Percentiles rank a stretch among this genome's conserved stretches.
Evolutionary conservation across 768 basidiomycete species (phyloP).

Genomic region (Pleurotus citrinopileatus): DNA sequence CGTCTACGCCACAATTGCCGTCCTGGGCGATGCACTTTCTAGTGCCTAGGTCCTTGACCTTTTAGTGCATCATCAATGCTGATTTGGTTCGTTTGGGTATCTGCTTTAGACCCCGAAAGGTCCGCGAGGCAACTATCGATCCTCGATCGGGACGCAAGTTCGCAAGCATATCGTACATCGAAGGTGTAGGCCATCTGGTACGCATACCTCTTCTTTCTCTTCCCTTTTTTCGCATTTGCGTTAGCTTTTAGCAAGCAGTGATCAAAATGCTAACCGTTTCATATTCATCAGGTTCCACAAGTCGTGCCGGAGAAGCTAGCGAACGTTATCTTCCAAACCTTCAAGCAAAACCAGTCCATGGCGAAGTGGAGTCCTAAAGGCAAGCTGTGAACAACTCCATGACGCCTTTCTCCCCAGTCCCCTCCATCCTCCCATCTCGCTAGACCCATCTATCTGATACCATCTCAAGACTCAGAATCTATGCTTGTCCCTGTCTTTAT

Average conservation of each 20-base stretch:
- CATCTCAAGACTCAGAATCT: too few species aligned
- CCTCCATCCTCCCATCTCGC: too few species aligned
- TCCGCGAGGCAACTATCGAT: constrained; percentile 33
- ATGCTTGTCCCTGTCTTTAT: too few species aligned
- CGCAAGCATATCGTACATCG: constrained; percentile 27
- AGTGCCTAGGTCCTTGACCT: too few species aligned
- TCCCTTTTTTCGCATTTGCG: too few species aligned
- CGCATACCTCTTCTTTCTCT: neutral
- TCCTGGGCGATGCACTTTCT: neutral
- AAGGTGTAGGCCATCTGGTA: constrained; percentile 31
- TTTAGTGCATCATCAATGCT: too few species aligned
- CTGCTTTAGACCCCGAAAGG: constrained; percentile 31
- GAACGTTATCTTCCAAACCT: constrained; percentile 8
- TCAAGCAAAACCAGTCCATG: constrained; percentile 3
- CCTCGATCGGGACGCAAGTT: constrained; percentile 30
- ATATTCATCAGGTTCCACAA: constrained; percentile 13
- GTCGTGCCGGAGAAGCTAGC: constrained; percentile 14
- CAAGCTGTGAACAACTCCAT: neutral
- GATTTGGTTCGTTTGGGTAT: too few species aligned
- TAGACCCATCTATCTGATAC: too few species aligned
- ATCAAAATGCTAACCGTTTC: neutral
- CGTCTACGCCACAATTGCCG: constrained; percentile 17
- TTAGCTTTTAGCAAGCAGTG: neutral
- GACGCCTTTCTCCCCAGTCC: too few species aligned
- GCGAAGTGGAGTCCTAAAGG: neutral